A percentile compares a stretch with the other conserved stretches of the same genome.
These are phyloP conservation scores for Fusarium brevicatenulatum DNA, from an alignment of 2,329 filamentous ascomycete genomes.

Conservation along the genomic window DNA sequence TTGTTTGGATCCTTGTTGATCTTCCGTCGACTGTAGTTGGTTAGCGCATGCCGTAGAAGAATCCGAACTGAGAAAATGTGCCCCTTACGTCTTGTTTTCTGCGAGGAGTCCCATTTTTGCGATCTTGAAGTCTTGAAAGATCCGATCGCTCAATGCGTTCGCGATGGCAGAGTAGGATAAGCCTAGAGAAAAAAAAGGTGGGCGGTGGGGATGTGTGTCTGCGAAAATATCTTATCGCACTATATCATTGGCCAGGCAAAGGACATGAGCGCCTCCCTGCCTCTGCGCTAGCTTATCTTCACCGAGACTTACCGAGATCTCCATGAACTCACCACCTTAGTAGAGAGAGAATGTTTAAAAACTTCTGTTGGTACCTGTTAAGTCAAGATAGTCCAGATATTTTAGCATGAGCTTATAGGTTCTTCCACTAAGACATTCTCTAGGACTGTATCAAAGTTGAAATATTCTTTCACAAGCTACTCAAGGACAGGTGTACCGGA, in stretches of 20 bases:
- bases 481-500: background rate
- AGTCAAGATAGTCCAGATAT: background rate
- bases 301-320: conserved; percentile 17
- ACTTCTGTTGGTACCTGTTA: background rate
- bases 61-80: background rate
- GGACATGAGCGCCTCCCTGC: background rate
- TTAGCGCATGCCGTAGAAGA: conserved; percentile 18
- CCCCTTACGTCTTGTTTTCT: conserved; percentile 49
- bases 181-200: conserved; percentile 46
- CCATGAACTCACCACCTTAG: background rate
- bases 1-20: conserved; percentile 95
- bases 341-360: background rate
- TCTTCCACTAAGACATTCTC: background rate
- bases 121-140: conserved; percentile 14
- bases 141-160: conserved; percentile 13
- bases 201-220: conserved; percentile 41
- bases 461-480: background rate
- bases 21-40: conserved; percentile 61
- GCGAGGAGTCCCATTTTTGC: conserved; percentile 51
- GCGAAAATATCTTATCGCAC: conserved; percentile 45
- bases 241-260: conserved; percentile 38
- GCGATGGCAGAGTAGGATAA: conserved; percentile 20
- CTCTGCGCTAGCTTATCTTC: conserved; percentile 23
- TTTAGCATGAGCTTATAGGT: background rate
- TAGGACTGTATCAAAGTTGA: background rate